Evolutionary conservation across 345 rosid species (phyloP), one percentile per base, ranked within the genome.

Genomic region (Camelina laxa): DNA sequence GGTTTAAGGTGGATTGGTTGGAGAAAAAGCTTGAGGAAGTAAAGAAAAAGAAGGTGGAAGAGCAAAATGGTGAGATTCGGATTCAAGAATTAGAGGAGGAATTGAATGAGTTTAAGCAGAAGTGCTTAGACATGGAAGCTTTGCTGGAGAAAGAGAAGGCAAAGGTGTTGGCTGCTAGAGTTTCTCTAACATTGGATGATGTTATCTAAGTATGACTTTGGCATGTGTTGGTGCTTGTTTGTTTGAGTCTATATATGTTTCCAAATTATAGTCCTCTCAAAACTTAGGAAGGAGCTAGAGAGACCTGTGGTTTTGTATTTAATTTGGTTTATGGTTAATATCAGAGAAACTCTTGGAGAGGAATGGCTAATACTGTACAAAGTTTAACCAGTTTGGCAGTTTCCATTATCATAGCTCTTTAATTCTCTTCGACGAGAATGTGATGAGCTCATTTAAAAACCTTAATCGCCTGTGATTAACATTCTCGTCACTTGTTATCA

Each of bases 1-100:
- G 69, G 0, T 61, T 67, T n/a, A 49, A 51, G n/a, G 24, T 75
- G 56, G 56, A 67, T 13, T 67, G 69, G 79, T 17, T 67, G 61
- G 50, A 67, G 44, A 10, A 13, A 21, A 68, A 60, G 27, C 11
- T 67, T 4, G 53, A 67, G 19, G 62, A 59, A 4, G 50, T 74
- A 6, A 30, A 14, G 16, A 13, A 9, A 61, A 60, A 60, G 17
- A 44, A 65, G 48, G 19, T 41, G n/a, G 19, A 50, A 24, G 75
- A 72, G 19, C 4, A 60, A 3, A 27, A 0, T 2, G 7, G 45
- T 60, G 49, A 22, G 68, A 36, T 14, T 21, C 20, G 49, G 48
- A 10, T 59, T 39, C 66, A 63, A 17, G 42, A 30, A 48, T 2
- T 44, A 12, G 56, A 65, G 42, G 12, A n/a, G n/a, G 19, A 8